A percentile compares a stretch with the other conserved stretches of the same genome.
Conservation (phyloP, 306 rosid species). For the Dryas octopetala region DNA sequence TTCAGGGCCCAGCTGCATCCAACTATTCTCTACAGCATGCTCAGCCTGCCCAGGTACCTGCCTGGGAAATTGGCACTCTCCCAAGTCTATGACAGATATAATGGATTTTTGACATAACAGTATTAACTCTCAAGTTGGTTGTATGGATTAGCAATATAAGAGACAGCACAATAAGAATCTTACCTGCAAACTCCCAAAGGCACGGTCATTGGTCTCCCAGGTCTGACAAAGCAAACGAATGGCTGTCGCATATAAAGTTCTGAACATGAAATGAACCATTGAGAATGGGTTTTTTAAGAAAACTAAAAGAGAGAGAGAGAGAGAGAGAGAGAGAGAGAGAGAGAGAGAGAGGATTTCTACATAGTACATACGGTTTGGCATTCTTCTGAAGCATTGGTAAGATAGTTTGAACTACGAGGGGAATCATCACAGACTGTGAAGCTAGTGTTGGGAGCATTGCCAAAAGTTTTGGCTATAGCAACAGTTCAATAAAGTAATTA, state of each 20-base stretch:
- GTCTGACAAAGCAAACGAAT: slow-evolving; percentile 87
- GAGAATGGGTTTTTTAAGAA: slow-evolving; percentile 5
- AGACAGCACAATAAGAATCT: slow-evolving; percentile 32
- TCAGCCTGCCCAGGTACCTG: background rate
- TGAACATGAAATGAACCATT: slow-evolving; percentile 34
- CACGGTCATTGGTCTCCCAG: slow-evolving; percentile 94
- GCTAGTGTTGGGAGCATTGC: slow-evolving; percentile 86
- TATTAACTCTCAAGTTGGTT: background rate
- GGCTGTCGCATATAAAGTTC: slow-evolving; percentile 78
- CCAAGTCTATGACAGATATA: background rate
- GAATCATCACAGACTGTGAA: slow-evolving; percentile 83
- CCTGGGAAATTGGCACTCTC: background rate
- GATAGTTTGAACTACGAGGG: slow-evolving; percentile 80
- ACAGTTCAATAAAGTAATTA: slow-evolving; percentile 28
- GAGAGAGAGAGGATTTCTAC: background rate
- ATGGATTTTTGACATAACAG: background rate
- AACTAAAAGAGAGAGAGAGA: background rate
- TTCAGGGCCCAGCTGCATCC: background rate
- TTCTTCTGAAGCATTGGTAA: slow-evolving; percentile 87
- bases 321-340: background rate
- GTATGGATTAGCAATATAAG: background rate
- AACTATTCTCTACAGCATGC: background rate
- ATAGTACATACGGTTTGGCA: slow-evolving; percentile 61
- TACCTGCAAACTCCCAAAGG: slow-evolving; percentile 89
- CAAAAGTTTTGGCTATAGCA: slow-evolving; percentile 71